These are phyloP conservation scores for Trichosanthes truncata DNA, from an alignment of 306 rosid genomes.

Conservation along the genomic window DNA sequence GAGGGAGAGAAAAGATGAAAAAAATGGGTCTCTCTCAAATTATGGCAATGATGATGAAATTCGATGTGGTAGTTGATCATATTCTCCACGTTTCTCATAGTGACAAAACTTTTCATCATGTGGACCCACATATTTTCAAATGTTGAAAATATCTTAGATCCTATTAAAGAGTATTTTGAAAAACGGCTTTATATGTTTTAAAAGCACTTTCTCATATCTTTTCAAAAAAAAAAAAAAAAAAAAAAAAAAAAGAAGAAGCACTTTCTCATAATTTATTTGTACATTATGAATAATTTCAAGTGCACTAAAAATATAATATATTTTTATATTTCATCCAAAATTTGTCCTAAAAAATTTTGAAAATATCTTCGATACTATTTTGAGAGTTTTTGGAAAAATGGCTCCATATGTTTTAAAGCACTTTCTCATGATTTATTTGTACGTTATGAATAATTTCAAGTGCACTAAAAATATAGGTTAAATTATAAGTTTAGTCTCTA, in stretches of 20 bases:
- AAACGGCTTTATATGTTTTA: not conserved
- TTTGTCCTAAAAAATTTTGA: not conserved
- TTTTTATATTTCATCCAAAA: not conserved
- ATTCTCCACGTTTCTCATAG: not conserved
- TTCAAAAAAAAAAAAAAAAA: too few species aligned
- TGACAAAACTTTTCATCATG: not conserved
- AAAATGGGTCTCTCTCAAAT: not conserved
- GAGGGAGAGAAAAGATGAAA: not conserved
- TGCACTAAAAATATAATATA: not conserved
- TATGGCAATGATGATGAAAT: not conserved
- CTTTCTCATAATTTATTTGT: not conserved
- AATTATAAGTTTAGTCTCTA: too few species aligned
- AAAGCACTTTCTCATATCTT: not conserved
- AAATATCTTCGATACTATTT: too few species aligned
- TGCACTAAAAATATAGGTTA: too few species aligned
- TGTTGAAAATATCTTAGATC: not conserved
- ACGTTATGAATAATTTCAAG: too few species aligned
- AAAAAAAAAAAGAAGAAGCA: too few species aligned
- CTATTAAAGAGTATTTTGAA: not conserved
- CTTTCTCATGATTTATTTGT: too few species aligned
- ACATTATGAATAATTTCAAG: not conserved
- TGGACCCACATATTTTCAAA: not conserved
- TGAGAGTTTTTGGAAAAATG: too few species aligned
- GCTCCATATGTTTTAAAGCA: too few species aligned
- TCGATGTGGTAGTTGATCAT: not conserved